Percentiles rank a stretch among this genome's conserved stretches.
Conservation (phyloP, 2,329 filamentous ascomycete genomes). For the Cercospora brassicicola region DNA sequence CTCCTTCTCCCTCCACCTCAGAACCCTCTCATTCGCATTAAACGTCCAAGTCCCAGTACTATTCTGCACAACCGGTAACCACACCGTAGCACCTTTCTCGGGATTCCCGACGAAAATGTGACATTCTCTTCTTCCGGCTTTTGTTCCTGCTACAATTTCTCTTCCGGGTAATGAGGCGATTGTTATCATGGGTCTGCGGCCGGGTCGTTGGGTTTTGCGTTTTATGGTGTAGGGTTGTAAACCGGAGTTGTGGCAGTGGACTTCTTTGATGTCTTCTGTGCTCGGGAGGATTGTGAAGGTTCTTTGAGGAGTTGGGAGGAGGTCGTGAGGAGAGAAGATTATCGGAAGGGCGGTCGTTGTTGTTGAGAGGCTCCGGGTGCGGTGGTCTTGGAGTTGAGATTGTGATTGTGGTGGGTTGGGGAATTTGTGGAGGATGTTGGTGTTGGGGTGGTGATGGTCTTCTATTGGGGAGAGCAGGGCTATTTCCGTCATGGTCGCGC, state of each 20-base stretch:
- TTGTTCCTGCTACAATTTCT: constrained; percentile 9
- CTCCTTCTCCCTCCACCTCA: neutral
- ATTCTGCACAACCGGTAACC: constrained; percentile 3
- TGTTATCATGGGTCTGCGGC: constrained; percentile 1
- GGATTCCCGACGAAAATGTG: constrained; percentile 11
- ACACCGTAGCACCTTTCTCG: neutral
- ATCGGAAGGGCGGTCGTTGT: neutral
- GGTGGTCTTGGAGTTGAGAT: neutral
- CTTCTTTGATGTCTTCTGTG: constrained; percentile 2
- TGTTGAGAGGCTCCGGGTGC: neutral
- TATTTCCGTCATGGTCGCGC: neutral
- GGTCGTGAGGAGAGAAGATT: neutral
- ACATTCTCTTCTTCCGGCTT: constrained; percentile 5
- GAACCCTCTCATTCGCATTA: neutral
- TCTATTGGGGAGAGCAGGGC: neutral
- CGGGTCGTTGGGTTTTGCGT: neutral
- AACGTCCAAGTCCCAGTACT: constrained; percentile 1
- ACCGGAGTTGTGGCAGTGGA: constrained; percentile 4
- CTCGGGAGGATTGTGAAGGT: neutral
- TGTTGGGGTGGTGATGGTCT: neutral
- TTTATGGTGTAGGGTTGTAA: constrained; percentile 6
- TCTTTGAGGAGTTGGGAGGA: neutral
- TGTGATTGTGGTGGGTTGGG: neutral
- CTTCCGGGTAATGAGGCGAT: neutral
- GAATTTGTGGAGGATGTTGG: neutral